Percentiles rank a stretch among this genome's conserved stretches.
phyloP scores from a whole-genome alignment of 345 rosid species.

The Abelmoschus esculentus region DNA sequence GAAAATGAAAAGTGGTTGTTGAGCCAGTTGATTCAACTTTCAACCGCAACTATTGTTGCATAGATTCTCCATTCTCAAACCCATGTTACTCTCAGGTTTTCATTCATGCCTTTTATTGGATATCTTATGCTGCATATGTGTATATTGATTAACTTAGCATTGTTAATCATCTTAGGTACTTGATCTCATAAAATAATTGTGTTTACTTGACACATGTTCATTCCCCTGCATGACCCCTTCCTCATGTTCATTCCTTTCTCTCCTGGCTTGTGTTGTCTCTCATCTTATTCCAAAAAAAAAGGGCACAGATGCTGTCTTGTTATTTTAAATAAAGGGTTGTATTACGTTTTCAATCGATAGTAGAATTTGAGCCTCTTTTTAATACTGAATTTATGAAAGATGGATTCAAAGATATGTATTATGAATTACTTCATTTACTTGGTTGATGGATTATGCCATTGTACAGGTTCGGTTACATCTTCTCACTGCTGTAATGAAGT shows the following conservation, averaged over 20 bases:
- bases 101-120: not conserved
- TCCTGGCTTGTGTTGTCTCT: not conserved
- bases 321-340: not conserved
- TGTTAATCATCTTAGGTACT: not conserved
- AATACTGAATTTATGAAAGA: slow-evolving; percentile 8
- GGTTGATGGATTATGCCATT: slow-evolving; percentile 15
- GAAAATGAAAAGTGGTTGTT: not conserved
- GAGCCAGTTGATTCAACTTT: slow-evolving; percentile 2
- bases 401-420: not conserved
- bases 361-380: not conserved
- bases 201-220: not conserved
- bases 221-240: not conserved
- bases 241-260: not conserved
- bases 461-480: slow-evolving; percentile 94
- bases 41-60: not conserved
- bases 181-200: not conserved
- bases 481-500: slow-evolving; percentile 90
- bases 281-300: not conserved
- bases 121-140: not conserved
- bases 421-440: slow-evolving; percentile 14
- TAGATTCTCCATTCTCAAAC: not conserved
- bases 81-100: not conserved
- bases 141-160: not conserved
- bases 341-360: not conserved
- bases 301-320: not conserved